These are phyloP conservation scores for Eucalyptus tenuipes DNA, from an alignment of 345 rosid genomes.

Conservation along the genomic window DNA sequence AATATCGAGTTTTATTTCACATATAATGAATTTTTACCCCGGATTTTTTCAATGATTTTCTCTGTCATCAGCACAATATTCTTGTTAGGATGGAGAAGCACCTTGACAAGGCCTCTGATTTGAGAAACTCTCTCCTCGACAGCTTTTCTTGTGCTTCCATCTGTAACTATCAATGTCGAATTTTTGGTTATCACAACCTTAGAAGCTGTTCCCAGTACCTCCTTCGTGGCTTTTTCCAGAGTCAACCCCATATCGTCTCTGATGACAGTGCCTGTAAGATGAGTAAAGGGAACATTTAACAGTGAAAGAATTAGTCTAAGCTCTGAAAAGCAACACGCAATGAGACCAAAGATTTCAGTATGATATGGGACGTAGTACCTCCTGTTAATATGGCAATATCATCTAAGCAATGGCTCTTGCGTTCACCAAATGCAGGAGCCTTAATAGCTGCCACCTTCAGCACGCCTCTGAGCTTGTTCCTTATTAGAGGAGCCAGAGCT, in stretches of 20 bases:
- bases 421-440: conserved; percentile 87
- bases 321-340: neutral
- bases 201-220: conserved; percentile 63
- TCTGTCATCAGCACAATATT: neutral
- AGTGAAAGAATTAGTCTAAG: neutral
- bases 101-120: conserved; percentile 59
- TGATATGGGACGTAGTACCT: conserved; percentile 28
- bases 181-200: conserved; percentile 64
- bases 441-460: conserved; percentile 76
- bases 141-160: conserved; percentile 55
- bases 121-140: conserved; percentile 69
- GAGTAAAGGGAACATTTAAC: neutral
- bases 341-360: neutral
- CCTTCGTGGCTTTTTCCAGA: conserved; percentile 66
- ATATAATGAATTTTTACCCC: neutral
- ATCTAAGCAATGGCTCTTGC: conserved; percentile 85
- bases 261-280: conserved; percentile 58
- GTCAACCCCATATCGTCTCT: conserved; percentile 74
- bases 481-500: conserved; percentile 74
- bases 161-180: conserved; percentile 73
- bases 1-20: neutral
- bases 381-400: conserved; percentile 87
- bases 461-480: conserved; percentile 77
- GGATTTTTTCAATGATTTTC: neutral
- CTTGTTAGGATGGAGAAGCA: neutral